Evolutionary conservation across 352 stramenopile genomes (phyloP), one percentile per base, ranked within the genome.

Genomic region (Globisporangium rhizosaccharum): DNA sequence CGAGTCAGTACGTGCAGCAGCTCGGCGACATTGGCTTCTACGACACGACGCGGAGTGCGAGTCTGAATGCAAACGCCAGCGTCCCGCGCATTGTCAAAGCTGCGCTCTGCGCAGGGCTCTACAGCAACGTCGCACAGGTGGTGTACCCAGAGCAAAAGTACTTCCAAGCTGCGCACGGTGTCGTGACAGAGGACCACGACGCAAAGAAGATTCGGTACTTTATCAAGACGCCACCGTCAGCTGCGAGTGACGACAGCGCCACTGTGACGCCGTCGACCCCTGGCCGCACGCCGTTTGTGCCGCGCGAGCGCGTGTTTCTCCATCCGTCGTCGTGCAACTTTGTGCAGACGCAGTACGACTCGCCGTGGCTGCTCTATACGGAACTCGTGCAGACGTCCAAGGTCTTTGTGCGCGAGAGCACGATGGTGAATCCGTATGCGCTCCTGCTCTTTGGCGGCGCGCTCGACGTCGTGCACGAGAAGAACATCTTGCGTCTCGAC

Each of bases 361-460:
- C 90, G 65, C 96, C 96, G 37, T 99, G 95, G 92, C 67, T 99
- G 37, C 72, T 99, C 17, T 99, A 98, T 72, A 89, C 93, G 63
- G 85, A 96, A 48, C 71, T 98, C 53, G 88, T 99, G 45, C 96
- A 98, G 68, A 99, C 97, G 0, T 97, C 87, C 52, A 98, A 98
- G 76, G 67, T 98, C 10, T 99, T 98, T 70, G 80, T 99, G 18
- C 90, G 96, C 51, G 96, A 99, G 71, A 94, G 83, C 44, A 99
- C 96, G 14, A 98, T 99, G 82, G 96, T 98, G 61, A 94, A 94
- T 50, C 79, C 96, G 10, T 99, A 99, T 70, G 87, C 96, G 33
- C 76, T 99, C 53, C 74, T 99, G 30, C 79, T 99, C 17, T 99
- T 99, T 73, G 97, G 97, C 23, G 97, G 97, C n/a, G 69, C 69